Evolutionary conservation across 2,329 filamentous ascomycete genomes (phyloP).

Genomic region (Aurifilum marmelostoma): DNA sequence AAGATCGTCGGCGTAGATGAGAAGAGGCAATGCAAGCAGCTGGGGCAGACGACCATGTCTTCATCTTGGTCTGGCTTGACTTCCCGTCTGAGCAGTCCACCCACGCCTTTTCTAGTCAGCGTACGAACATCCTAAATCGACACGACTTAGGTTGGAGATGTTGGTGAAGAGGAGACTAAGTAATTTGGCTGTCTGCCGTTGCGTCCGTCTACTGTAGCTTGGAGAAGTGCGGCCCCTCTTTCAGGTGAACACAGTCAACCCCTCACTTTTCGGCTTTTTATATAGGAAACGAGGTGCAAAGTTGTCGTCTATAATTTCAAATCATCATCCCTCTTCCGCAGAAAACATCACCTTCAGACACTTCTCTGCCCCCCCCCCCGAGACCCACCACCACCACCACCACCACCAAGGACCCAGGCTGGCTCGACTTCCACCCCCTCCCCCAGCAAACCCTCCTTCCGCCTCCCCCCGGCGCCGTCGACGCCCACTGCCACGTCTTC

Average conservation of each 20-base stretch:
- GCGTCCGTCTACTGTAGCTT: no score
- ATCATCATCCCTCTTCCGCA: no score
- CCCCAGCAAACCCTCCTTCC: constrained; percentile 7
- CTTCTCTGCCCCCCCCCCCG: background rate
- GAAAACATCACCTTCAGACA: no score
- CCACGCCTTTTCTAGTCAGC: no score
- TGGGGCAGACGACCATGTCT: no score
- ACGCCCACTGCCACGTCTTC: constrained; percentile 10
- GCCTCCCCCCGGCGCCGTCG: constrained; percentile 9
- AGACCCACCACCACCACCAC: background rate
- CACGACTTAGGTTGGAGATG: no score
- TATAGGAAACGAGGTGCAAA: background rate
- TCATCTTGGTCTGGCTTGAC: background rate
- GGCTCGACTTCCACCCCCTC: constrained; percentile 6
- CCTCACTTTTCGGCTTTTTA: background rate
- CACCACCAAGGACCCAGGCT: constrained; percentile 3
- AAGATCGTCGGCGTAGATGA: no score
- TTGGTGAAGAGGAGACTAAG: background rate
- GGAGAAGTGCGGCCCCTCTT: background rate
- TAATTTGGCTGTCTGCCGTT: background rate
- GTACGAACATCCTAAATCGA: no score
- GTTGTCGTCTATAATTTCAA: no score
- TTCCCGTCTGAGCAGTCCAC: background rate
- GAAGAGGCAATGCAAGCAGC: no score
- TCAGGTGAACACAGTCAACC: background rate